Conservation (phyloP, 2,329 filamentous ascomycete genomes). For the Apiospora phragmitis region DNA sequence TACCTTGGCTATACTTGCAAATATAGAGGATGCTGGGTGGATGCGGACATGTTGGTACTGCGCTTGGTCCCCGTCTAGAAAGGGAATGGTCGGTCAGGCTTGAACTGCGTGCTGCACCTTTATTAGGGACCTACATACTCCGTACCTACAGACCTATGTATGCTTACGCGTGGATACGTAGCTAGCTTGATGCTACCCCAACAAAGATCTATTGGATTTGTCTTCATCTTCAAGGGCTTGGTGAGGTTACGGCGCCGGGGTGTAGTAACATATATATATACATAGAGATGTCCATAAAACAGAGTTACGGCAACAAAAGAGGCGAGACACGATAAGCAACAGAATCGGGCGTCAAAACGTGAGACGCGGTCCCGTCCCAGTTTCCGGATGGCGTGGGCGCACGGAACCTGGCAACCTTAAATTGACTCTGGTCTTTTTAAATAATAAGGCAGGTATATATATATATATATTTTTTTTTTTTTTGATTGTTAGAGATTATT, state of each 20-base stretch:
- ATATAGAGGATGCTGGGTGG: neutral
- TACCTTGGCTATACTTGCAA: neutral
- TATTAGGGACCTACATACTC: too few species aligned
- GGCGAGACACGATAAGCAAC: neutral
- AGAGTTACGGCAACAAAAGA: neutral
- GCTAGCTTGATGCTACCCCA: neutral
- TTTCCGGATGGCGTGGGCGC: neutral
- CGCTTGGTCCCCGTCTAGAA: neutral
- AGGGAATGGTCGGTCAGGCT: neutral
- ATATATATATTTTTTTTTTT: too few species aligned
- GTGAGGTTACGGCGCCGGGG: neutral
- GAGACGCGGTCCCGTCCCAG: neutral
- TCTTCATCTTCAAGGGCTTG: neutral
- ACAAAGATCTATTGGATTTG: neutral
- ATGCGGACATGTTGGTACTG: neutral
- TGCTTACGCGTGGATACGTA: neutral
- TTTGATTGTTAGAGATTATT: neutral
- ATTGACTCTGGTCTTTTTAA: neutral
- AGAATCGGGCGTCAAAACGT: neutral
- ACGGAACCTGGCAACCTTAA: conserved; percentile 1
- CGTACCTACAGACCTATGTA: too few species aligned
- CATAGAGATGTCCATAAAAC: neutral
- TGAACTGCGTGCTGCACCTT: neutral
- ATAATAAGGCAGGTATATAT: too few species aligned
- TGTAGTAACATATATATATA: neutral